These are phyloP conservation scores for Quercus bicolor DNA, from an alignment of 306 rosid species.

Conservation along the genomic window DNA sequence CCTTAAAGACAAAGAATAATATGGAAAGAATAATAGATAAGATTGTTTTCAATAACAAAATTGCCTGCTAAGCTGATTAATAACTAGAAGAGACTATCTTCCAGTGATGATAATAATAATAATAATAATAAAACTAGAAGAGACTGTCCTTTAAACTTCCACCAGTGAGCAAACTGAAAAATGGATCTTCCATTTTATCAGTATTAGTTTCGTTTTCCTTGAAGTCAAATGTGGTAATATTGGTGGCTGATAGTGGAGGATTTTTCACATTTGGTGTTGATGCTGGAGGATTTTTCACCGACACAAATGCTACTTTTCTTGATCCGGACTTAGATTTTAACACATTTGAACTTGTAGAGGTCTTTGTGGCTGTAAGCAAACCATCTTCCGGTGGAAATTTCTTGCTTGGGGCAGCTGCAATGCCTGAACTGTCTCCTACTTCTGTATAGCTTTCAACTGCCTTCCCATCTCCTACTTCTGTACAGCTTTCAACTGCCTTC, in stretches of 20 bases:
- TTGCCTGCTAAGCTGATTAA: background rate
- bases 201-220: constrained; percentile 32
- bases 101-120: too few relatives aligned
- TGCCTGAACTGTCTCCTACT: constrained; percentile 23
- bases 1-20: too few relatives aligned
- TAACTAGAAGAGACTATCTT: constrained; percentile 38
- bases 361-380: constrained; percentile 22
- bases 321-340: constrained; percentile 27
- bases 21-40: background rate
- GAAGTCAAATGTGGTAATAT: constrained; percentile 17
- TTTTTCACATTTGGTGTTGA: constrained; percentile 17
- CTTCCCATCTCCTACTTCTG: constrained; percentile 22
- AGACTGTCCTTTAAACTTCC: constrained; percentile 42
- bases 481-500: constrained; percentile 18
- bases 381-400: constrained; percentile 21
- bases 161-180: constrained; percentile 42
- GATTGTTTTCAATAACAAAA: background rate
- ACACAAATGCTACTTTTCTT: constrained; percentile 64
- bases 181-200: constrained; percentile 34
- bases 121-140: constrained; percentile 22
- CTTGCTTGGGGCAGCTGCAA: constrained; percentile 11
- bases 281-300: constrained; percentile 39
- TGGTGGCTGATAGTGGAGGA: constrained; percentile 15
- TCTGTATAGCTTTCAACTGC: constrained; percentile 10
- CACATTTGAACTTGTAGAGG: constrained; percentile 20